Evolutionary conservation across 371 early-diverging fungal genomes (phyloP).

Genomic region (Circinella umbellata): DNA sequence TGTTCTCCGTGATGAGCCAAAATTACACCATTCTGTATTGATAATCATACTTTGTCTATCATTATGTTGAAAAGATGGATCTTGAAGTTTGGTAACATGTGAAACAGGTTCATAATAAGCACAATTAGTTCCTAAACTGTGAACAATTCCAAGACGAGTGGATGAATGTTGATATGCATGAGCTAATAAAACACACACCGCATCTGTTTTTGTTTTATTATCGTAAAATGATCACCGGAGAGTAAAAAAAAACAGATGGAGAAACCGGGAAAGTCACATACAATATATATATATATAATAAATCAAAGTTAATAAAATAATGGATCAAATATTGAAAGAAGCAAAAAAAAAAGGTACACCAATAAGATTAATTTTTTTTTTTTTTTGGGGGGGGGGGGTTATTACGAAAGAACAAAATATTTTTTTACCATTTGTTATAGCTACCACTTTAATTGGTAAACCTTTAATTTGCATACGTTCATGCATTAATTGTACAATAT

Average conservation of each 20-base stretch:
- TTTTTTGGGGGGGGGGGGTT: too few species aligned
- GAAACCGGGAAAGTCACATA: too few species aligned
- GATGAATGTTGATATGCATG: slow-evolving; percentile 86
- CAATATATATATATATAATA: too few species aligned
- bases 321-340: too few species aligned
- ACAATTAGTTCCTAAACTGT: slow-evolving; percentile 96
- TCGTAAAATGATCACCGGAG: too few species aligned
- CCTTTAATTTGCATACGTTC: slow-evolving; percentile 44
- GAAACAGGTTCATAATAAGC: slow-evolving; percentile 84
- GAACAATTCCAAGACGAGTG: slow-evolving; percentile 87
- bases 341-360: too few species aligned
- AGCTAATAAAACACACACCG: slow-evolving; percentile 90
- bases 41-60: slow-evolving; percentile 74
- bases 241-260: too few species aligned
- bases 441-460: slow-evolving; percentile 50
- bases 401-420: not conserved
- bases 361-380: too few species aligned
- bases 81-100: slow-evolving; percentile 73
- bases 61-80: slow-evolving; percentile 32
- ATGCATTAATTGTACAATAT: slow-evolving; percentile 51
- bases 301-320: too few species aligned
- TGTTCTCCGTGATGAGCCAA: slow-evolving; percentile 74
- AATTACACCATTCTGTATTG: slow-evolving; percentile 89
- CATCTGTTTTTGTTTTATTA: slow-evolving; percentile 55
- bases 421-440: slow-evolving; percentile 74